A percentile compares a stretch with the other conserved stretches of the same genome.
phyloP scores from a whole-genome alignment of 768 basidiomycete species.

The Tephrocybe rancida region DNA sequence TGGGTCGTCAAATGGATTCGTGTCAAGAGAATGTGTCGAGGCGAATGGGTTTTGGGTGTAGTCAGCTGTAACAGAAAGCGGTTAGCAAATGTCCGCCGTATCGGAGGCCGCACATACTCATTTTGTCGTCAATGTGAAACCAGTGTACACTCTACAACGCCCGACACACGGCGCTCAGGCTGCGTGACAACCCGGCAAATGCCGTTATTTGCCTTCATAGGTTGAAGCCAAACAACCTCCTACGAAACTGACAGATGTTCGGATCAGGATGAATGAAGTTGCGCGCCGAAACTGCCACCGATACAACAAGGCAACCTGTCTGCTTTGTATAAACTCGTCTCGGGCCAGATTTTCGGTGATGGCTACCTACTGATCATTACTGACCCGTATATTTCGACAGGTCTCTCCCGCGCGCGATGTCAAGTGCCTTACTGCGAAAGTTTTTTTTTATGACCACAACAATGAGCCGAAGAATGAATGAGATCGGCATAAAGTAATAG shows the following conservation, averaged over 20 bases:
- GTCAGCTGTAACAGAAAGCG: conserved; percentile 25
- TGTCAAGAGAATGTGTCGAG: conserved; percentile 81
- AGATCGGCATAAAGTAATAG: conserved; percentile 13
- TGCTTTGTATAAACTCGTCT: not conserved
- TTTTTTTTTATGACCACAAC: not conserved
- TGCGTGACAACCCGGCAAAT: conserved; percentile 15
- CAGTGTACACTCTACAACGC: conserved; percentile 3
- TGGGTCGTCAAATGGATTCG: conserved; percentile 92
- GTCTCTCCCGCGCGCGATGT: not conserved
- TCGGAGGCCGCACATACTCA: conserved; percentile 31
- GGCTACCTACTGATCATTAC: too few species aligned
- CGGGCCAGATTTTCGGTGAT: not conserved
- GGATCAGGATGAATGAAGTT: not conserved
- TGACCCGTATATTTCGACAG: too few species aligned
- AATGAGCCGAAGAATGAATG: conserved; percentile 4
- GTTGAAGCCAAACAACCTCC: conserved; percentile 17
- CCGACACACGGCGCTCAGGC: not conserved
- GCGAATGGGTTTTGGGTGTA: conserved; percentile 79
- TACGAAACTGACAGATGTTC: not conserved
- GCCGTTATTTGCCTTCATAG: conserved; percentile 22
- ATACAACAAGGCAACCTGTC: too few species aligned
- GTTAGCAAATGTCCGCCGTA: conserved; percentile 11
- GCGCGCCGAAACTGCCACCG: not conserved
- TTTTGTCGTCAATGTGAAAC: conserved; percentile 25
- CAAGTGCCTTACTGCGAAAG: not conserved